Evolutionary conservation across 2,329 filamentous ascomycete genomes (phyloP), one percentile per base, ranked within the genome.

Genomic region (Penicillium glabrum): DNA sequence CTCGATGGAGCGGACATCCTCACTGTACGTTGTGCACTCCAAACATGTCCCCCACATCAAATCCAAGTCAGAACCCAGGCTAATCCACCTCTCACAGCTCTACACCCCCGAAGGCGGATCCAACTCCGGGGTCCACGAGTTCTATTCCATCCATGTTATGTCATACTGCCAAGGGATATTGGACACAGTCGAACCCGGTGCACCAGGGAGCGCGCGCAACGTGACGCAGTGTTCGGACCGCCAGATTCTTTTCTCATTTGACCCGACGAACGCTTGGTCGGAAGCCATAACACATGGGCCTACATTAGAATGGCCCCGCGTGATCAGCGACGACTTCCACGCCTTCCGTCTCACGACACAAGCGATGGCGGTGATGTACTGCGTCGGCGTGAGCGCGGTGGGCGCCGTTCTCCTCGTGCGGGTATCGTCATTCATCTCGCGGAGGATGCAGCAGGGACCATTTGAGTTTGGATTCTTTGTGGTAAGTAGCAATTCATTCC

Each of bases 141-240:
- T 83, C 72, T 88, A 88, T 74, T 81, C 79, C 21, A 77, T 82
- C 16, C 84, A 88, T 68, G 66, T 87, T 54, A 80, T 87, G 72
- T 79, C 83, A 69, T 84, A 83, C 73, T 88, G 86, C 73, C 77
- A 80, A 58, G 79, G 80, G 21, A 70, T 62, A 27, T 76, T 75
- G 49, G 59, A 61, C 10, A 68, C 72, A 2, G 59, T 79, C 47
- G 61, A 68, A 3, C 67, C 67, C 8, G 69, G 76, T 13, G 80
- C 82, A 47, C 64, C 69, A 37, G 76, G 55, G 35, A 45, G 51
- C 26, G 53, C 57, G 39, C 66, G 79, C 59, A 84, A 85, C 64
- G 76, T 85, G 16, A 84, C 79, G 1, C 63, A 68, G 21, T 88
- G 86, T 76, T 82, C 80, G 4, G 80, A 82, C 58, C 71, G 70